phyloP scores from a whole-genome alignment of 2,329 filamentous ascomycete genomes.

The Didymosphaeria variabile region DNA sequence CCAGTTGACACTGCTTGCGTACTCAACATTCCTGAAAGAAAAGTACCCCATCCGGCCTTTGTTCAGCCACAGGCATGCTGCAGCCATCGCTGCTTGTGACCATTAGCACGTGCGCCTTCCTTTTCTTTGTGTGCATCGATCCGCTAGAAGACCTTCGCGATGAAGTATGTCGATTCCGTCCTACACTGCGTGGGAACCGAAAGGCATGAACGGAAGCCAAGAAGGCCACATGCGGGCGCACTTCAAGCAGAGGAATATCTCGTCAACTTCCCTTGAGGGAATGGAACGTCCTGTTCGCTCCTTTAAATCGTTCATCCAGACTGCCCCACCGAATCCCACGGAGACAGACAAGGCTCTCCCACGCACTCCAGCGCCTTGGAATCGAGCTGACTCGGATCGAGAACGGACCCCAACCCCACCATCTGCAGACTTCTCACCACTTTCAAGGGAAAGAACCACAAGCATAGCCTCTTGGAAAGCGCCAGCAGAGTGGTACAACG shows the following conservation, averaged over 20 bases:
- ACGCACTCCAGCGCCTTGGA: conserved; percentile 27
- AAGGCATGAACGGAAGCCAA: conserved; percentile 36
- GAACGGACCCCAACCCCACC: conserved; percentile 13
- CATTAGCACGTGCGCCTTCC: conserved; percentile 31
- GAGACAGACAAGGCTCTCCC: conserved; percentile 35
- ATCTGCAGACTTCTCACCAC: conserved; percentile 10
- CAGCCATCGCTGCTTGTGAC: conserved; percentile 26
- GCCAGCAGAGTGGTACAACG: conserved; percentile 37
- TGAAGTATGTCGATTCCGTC: conserved; percentile 19
- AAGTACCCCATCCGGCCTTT: conserved; percentile 31
- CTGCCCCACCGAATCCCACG: conserved; percentile 29
- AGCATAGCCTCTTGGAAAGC: conserved; percentile 37
- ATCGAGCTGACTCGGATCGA: conserved; percentile 5
- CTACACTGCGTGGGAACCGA: conserved; percentile 26
- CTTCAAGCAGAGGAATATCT: conserved; percentile 32
- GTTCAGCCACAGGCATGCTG: conserved; percentile 26
- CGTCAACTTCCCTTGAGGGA: conserved; percentile 39
- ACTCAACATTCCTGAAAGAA: conserved; percentile 24
- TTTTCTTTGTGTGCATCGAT: conserved; percentile 41
- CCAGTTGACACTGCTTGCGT: conserved; percentile 21
- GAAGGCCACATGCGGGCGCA: conserved; percentile 33
- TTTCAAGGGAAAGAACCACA: conserved; percentile 15
- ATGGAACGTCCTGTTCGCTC: conserved; percentile 46
- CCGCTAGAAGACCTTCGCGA: conserved; percentile 36
- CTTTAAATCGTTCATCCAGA: conserved; percentile 42